These are phyloP conservation scores for Coprinopsis sp. DNA, from an alignment of 768 basidiomycete genomes.

Conservation along the genomic window DNA sequence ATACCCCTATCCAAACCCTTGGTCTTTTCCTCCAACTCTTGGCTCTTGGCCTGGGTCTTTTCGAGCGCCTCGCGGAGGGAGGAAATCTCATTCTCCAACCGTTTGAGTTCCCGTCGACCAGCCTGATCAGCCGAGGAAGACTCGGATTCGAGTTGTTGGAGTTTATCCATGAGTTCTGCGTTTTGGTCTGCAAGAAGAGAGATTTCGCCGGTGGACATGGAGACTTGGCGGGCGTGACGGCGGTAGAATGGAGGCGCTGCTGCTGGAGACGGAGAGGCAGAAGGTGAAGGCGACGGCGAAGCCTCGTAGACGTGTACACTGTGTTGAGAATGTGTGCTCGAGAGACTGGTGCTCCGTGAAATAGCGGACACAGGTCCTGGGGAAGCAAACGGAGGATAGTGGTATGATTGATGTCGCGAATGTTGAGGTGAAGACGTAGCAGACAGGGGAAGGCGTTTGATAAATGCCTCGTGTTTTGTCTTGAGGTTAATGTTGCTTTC, in stretches of 20 bases:
- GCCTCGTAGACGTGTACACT: not conserved
- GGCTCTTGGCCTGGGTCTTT: slow-evolving; percentile 62
- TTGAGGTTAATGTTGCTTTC: slow-evolving; percentile 66
- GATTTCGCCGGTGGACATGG: slow-evolving; percentile 65
- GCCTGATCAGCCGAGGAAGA: slow-evolving; percentile 59
- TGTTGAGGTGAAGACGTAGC: slow-evolving; percentile 18
- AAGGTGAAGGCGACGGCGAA: slow-evolving; percentile 19
- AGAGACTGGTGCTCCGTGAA: slow-evolving; percentile 26
- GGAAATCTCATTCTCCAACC: slow-evolving; percentile 78
- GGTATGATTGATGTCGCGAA: slow-evolving; percentile 26
- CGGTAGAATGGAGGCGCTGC: slow-evolving; percentile 22
- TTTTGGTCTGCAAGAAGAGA: slow-evolving; percentile 78
- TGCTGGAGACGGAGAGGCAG: slow-evolving; percentile 18
- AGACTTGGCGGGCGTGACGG: slow-evolving; percentile 44
- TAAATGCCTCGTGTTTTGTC: slow-evolving; percentile 65
- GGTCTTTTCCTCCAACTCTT: slow-evolving; percentile 66
- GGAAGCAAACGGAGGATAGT: slow-evolving; percentile 30
- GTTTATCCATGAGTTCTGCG: slow-evolving; percentile 68
- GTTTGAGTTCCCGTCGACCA: slow-evolving; percentile 64
- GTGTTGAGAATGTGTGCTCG: slow-evolving; percentile 23
- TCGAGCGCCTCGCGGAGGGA: slow-evolving; percentile 72
- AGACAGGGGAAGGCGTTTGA: slow-evolving; percentile 56
- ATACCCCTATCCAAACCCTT: slow-evolving; percentile 40
- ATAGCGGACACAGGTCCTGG: slow-evolving; percentile 28
- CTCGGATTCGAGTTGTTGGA: slow-evolving; percentile 73